Conservation (phyloP, 148 eudicot genomes). For the Heliosperma pusillum region DNA sequence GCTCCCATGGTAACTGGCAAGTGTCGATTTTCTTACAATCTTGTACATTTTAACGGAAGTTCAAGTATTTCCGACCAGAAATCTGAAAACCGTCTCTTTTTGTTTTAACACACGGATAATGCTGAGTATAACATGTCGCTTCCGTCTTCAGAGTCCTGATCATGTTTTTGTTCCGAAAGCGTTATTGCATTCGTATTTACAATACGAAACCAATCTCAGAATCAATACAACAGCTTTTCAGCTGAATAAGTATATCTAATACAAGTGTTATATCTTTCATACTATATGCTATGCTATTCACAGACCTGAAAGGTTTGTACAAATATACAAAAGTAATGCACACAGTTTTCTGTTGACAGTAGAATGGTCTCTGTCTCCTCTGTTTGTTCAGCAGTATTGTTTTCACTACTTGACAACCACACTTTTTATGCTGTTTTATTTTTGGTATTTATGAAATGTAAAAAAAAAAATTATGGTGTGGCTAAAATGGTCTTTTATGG, state of each 20-base stretch:
- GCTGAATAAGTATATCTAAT: neutral
- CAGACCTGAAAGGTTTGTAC: neutral
- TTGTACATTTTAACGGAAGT: no score
- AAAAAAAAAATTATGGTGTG: neutral
- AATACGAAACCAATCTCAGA: neutral
- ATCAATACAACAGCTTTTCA: neutral
- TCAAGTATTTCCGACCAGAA: no score
- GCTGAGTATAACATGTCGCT: neutral
- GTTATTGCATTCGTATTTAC: neutral
- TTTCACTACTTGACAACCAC: no score
- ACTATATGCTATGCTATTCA: neutral
- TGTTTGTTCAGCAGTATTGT: neutral
- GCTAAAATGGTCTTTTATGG: neutral
- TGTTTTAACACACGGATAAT: neutral
- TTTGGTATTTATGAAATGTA: neutral
- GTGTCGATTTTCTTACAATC: no score
- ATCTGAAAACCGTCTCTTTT: neutral
- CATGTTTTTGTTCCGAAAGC: neutral
- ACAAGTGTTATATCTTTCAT: neutral
- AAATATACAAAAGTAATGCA: conserved; percentile 6
- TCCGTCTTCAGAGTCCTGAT: neutral
- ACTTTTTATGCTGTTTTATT: no score
- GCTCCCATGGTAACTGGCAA: no score
- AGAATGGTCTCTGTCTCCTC: neutral
- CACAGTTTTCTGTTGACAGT: neutral